Percentiles rank a stretch among this genome's conserved stretches.
Conservation (phyloP, 441 rosid genomes). For the Erodium texanum region DNA sequence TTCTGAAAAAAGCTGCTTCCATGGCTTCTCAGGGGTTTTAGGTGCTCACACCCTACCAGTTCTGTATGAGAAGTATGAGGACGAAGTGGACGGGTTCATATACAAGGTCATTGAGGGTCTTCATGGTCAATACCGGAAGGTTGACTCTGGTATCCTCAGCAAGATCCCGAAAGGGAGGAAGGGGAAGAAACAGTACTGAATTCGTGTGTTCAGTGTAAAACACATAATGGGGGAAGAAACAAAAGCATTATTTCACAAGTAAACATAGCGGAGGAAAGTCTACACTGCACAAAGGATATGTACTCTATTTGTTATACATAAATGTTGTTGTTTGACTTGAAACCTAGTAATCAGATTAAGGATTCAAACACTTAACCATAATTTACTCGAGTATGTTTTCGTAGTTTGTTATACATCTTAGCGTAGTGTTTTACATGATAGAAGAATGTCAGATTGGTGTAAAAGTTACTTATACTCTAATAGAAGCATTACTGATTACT, state of each 20-base stretch:
- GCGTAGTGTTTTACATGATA: neutral
- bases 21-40: conserved; percentile 54
- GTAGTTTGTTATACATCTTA: too few relatives aligned
- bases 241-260: conserved; percentile 24
- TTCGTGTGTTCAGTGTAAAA: neutral
- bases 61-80: conserved; percentile 72
- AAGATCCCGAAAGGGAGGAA: conserved; percentile 55
- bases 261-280: neutral
- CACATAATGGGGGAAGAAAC: conserved; percentile 35
- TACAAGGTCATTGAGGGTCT: conserved; percentile 45
- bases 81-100: conserved; percentile 55
- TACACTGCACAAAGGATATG: neutral
- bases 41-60: conserved; percentile 87
- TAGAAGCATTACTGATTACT: neutral
- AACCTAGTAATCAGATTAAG: too few relatives aligned
- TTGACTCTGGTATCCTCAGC: conserved; percentile 53
- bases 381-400: too few relatives aligned
- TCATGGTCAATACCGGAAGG: conserved; percentile 45
- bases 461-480: neutral
- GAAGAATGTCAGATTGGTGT: neutral
- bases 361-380: too few relatives aligned
- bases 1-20: neutral
- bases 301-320: neutral
- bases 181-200: conserved; percentile 58
- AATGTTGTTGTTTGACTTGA: neutral